These are phyloP conservation scores for Rhodotorula sp. DNA, from an alignment of 1,284 basidiomycete genomes.

Conservation along the genomic window DNA sequence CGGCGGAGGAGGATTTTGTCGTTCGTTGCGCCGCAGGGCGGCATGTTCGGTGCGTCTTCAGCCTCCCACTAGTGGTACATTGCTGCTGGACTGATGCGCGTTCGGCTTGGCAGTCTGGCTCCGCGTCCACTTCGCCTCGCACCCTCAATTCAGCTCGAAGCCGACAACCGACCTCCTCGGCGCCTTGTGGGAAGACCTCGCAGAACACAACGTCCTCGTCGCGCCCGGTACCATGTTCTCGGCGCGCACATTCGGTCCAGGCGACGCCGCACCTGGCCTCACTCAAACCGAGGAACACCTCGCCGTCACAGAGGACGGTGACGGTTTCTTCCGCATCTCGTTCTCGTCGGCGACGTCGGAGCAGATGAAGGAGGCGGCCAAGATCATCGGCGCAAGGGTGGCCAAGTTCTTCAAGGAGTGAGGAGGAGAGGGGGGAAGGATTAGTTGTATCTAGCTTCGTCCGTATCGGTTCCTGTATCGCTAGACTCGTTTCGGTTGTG, in stretches of 20 bases:
- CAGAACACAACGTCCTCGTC: conserved; percentile 62
- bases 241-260: conserved; percentile 42
- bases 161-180: conserved; percentile 53
- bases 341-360: conserved; percentile 60
- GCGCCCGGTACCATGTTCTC: conserved; percentile 63
- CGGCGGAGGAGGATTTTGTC: conserved; percentile 28
- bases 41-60: conserved; percentile 42
- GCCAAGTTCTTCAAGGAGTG: conserved; percentile 16
- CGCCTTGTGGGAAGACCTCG: conserved; percentile 60
- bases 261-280: neutral
- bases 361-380: conserved; percentile 55
- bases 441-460: too few species aligned
- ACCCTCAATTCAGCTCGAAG: conserved; percentile 58
- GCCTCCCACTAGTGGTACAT: neutral
- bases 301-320: conserved; percentile 43
- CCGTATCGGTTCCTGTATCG: too few species aligned
- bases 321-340: conserved; percentile 63
- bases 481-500: too few species aligned
- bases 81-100: neutral
- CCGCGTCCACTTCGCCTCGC: conserved; percentile 63
- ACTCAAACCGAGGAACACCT: neutral
- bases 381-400: conserved; percentile 51
- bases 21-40: conserved; percentile 43
- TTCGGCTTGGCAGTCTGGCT: conserved; percentile 57
- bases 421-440: too few species aligned